Conservation (phyloP, 2,329 filamentous ascomycete genomes). For the Clarireedia hainanense region DNA sequence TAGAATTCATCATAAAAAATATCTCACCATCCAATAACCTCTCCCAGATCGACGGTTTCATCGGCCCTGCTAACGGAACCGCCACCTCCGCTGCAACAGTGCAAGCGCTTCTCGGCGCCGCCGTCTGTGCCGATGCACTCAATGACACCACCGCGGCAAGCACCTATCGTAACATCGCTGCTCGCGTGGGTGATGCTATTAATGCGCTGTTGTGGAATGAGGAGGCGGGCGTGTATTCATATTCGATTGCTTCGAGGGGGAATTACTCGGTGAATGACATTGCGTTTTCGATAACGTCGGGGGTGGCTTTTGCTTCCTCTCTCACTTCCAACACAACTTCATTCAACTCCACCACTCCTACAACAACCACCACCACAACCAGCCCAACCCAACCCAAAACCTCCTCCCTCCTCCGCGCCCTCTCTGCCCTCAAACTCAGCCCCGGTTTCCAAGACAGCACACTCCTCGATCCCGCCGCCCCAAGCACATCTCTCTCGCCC, state of each 20-base stretch:
- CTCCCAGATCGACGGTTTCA: conserved; percentile 1
- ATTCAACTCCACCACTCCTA: too few species aligned
- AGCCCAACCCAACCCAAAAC: neutral
- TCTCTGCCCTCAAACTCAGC: neutral
- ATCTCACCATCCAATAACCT: neutral
- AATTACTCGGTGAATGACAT: conserved; percentile 28
- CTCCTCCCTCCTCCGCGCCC: neutral
- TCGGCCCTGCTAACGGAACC: conserved; percentile 4
- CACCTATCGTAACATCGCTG: conserved; percentile 20
- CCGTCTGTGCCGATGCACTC: conserved; percentile 27
- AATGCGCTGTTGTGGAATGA: conserved; percentile 31
- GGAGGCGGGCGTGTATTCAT: conserved; percentile 27
- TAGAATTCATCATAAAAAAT: neutral
- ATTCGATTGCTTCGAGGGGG: conserved; percentile 19
- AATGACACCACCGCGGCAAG: conserved; percentile 23
- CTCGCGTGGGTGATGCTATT: conserved; percentile 21
- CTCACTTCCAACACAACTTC: too few species aligned
- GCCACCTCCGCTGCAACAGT: conserved; percentile 5
- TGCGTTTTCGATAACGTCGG: neutral
- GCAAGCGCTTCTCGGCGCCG: conserved; percentile 21
- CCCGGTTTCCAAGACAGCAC: neutral
- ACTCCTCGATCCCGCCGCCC: neutral
- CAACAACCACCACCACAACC: too few species aligned
- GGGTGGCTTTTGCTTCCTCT: neutral
- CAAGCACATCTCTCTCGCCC: neutral